A percentile compares a stretch with the other conserved stretches of the same genome.
These are phyloP conservation scores for Epichloe elymi DNA, from an alignment of 2,329 filamentous ascomycete genomes.

Conservation along the genomic window DNA sequence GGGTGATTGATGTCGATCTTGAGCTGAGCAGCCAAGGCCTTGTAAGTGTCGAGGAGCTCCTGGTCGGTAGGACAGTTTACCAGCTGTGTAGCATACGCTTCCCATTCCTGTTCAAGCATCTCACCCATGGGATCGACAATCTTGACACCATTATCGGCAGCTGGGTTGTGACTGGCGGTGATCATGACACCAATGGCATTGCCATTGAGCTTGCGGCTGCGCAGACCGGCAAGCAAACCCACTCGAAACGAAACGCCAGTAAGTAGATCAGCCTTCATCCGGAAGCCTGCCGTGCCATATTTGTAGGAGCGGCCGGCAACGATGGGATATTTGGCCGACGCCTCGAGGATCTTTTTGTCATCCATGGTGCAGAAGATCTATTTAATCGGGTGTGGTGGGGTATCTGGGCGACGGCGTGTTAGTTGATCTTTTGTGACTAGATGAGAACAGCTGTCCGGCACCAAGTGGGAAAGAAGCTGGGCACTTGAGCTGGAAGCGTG, in stretches of 20 bases:
- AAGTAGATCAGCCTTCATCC: constrained; percentile 64
- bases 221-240: constrained; percentile 74
- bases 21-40: constrained; percentile 59
- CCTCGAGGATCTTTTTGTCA: constrained; percentile 41
- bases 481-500: not conserved
- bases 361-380: constrained; percentile 29
- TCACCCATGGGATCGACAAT: constrained; percentile 95
- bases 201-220: constrained; percentile 78
- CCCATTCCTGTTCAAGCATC: constrained; percentile 96
- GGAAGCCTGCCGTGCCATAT: constrained; percentile 56
- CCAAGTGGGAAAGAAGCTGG: not conserved
- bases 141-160: constrained; percentile 85
- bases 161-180: constrained; percentile 85
- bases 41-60: constrained; percentile 63
- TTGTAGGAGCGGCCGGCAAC: constrained; percentile 42
- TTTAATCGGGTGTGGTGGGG: not conserved
- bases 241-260: constrained; percentile 89
- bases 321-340: constrained; percentile 50
- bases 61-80: constrained; percentile 73
- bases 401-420: not conserved
- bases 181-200: constrained; percentile 96
- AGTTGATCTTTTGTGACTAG: not conserved
- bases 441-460: not conserved
- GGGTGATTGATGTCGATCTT: constrained; percentile 59
- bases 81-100: constrained; percentile 72